phyloP scores from a whole-genome alignment of 1,284 basidiomycete species.

The Tilletia indica region DNA sequence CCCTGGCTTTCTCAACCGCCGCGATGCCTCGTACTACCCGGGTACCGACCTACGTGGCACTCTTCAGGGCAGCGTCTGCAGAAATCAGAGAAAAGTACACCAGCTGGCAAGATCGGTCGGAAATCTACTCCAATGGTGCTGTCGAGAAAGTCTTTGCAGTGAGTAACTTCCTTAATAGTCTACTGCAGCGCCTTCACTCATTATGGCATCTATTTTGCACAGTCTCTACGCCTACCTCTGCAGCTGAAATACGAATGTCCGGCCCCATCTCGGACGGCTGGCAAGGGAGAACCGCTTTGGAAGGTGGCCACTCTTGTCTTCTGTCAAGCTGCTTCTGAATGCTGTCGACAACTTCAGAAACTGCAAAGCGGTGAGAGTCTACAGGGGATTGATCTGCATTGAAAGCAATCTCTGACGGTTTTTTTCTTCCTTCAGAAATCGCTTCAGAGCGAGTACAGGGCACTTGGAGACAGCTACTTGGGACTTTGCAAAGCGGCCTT shows the following conservation, averaged over 20 bases:
- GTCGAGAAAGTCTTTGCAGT: constrained; percentile 73
- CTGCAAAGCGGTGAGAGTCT: background rate
- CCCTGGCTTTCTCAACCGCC: constrained; percentile 70
- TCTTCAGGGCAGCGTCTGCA: constrained; percentile 83
- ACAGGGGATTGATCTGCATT: too few relatives aligned
- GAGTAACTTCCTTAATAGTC: background rate
- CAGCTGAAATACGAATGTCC: constrained; percentile 94
- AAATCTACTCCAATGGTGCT: constrained; percentile 77
- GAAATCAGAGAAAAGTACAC: constrained; percentile 68
- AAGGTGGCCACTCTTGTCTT: constrained; percentile 35
- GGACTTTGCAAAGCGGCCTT: constrained; percentile 76
- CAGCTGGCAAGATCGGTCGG: constrained; percentile 64
- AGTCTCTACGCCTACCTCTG: constrained; percentile 66
- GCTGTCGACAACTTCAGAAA: constrained; percentile 29
- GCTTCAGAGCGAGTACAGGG: constrained; percentile 67
- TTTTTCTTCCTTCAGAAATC: background rate
- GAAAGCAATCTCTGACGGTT: too few relatives aligned
- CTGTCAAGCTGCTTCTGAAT: constrained; percentile 28
- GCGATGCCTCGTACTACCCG: constrained; percentile 34
- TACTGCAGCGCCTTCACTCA: constrained; percentile 9
- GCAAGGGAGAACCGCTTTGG: constrained; percentile 32
- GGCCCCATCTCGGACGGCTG: constrained; percentile 58
- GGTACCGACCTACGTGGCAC: constrained; percentile 78
- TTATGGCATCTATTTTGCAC: background rate
- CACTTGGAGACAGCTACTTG: constrained; percentile 81